A percentile compares a stretch with the other conserved stretches of the same genome.
phyloP scores from a whole-genome alignment of 208 protist genomes.

The Trypanosomatidae sp. region DNA sequence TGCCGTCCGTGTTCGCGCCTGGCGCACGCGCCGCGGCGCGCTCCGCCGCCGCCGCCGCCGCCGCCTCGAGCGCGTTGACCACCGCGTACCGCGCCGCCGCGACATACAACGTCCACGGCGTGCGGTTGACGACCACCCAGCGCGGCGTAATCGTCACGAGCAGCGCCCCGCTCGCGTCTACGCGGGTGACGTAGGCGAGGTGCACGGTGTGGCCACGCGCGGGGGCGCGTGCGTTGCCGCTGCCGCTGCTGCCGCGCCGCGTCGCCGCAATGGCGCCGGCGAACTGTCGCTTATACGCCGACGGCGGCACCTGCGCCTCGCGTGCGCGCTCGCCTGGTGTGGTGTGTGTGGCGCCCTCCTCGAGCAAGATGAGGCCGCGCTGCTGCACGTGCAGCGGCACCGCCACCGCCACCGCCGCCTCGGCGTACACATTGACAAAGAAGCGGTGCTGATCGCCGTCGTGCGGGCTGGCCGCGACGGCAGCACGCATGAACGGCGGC shows the following conservation, averaged over 20 bases:
- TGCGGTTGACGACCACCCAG: constrained; percentile 81
- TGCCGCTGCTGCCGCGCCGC: constrained; percentile 1
- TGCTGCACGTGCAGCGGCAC: constrained; percentile 75
- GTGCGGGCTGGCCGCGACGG: constrained; percentile 36
- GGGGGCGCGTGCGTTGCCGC: not conserved
- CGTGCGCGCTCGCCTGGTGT: not conserved
- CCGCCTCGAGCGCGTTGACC: constrained; percentile 16
- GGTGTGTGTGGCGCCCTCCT: constrained; percentile 7
- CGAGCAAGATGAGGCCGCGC: constrained; percentile 53
- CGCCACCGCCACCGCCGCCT: constrained; percentile 15
- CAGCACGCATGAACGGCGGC: constrained; percentile 27
- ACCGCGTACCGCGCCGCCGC: constrained; percentile 21
- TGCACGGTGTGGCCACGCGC: constrained; percentile 23
- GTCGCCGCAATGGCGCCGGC: not conserved
- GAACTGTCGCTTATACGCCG: not conserved
- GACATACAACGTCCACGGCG: constrained; percentile 31
- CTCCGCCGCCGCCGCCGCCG: constrained; percentile 12
- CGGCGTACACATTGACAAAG: constrained; percentile 53
- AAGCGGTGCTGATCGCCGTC: constrained; percentile 30
- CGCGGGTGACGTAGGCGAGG: constrained; percentile 42
- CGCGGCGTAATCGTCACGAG: constrained; percentile 71
- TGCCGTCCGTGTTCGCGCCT: constrained; percentile 3
- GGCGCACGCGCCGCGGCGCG: constrained; percentile 9
- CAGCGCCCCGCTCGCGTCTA: constrained; percentile 36
- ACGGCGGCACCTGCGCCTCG: not conserved